Base-by-base conservation (phyloP, 2,329 filamentous ascomycete species). In the Escovopsis sp. region DNA sequence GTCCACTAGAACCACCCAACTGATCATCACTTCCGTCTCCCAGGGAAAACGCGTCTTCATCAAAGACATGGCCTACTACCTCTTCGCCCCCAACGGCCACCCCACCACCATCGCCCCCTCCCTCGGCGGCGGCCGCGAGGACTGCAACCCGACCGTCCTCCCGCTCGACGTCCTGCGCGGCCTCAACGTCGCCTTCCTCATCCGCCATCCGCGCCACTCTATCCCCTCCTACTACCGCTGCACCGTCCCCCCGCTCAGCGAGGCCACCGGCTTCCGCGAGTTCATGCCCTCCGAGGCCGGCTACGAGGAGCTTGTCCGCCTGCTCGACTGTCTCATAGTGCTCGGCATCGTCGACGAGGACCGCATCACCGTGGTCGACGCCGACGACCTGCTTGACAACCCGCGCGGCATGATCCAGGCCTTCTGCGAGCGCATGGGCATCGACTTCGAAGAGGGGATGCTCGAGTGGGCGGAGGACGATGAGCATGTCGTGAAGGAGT, bases 21-120 rank as follows among this genome's bases (percentile, higher is more conserved):
- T 5, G 19, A 30, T 11, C 7, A 14, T 14, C 9, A 4, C 27
- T 30, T 30, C 6, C 7, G 8, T 30, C 27, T 14, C 41, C 35
- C 47, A 92, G 82, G 81, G 77, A 49, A 94, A 93, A 65, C 82
- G 88, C 47, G 65, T 93, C 48, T 94, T 96, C 63, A 90, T 98
- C 70, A 98, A 98, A 60, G 90, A 96, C 57, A 98, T 96, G 63
- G 79, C 82, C 37, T 80, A 94, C 60, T 96, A 96, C 57, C 68
- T 94, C 45, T 67, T 93, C 43, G 81, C 86, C 5, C 83, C 84
- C 4, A 64, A 80, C 43, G 66, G 69, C 32, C 70, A 79, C 48
- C 65, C 71, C 12, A 72, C 83, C 34, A 66, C 65, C 33, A 74
- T 90, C 40, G 86, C 84, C 9, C 81, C 82, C 3, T 94, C 85